Conservation (phyloP, 306 rosid species). For the Crotalaria pallida region DNA sequence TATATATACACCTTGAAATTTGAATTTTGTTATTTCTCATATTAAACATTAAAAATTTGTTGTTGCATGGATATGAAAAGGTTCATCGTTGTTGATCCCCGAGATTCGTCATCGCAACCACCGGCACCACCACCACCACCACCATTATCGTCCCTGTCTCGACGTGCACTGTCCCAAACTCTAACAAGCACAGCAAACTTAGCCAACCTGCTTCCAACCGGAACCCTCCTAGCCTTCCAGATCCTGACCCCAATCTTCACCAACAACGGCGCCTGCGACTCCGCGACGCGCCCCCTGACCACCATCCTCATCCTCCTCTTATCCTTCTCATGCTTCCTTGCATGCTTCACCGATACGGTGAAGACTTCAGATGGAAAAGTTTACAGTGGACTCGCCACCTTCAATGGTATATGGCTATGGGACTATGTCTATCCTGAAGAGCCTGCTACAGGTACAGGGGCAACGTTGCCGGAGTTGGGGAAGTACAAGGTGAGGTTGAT, state of each 20-base stretch:
- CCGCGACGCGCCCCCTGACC: constrained; percentile 45
- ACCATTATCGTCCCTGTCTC: constrained; percentile 3
- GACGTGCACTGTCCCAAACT: constrained; percentile 39
- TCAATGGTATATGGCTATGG: constrained; percentile 46
- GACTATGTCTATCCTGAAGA: constrained; percentile 42
- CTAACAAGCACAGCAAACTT: constrained; percentile 54
- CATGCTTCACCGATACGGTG: constrained; percentile 57
- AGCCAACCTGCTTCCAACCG: constrained; percentile 73
- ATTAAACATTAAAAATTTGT: too few species aligned
- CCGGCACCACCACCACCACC: not conserved
- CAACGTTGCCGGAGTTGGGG: constrained; percentile 42
- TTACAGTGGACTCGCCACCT: constrained; percentile 61
- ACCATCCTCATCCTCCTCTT: constrained; percentile 32
- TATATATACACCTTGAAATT: too few species aligned
- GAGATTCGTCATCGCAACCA: too few species aligned
- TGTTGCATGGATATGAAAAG: too few species aligned
- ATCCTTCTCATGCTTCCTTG: constrained; percentile 45
- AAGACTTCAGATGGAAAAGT: constrained; percentile 40
- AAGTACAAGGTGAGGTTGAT: constrained; percentile 32
- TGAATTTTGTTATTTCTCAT: too few species aligned
- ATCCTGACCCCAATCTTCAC: constrained; percentile 65
- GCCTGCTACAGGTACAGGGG: not conserved
- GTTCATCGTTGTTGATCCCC: too few species aligned
- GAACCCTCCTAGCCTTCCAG: constrained; percentile 65
- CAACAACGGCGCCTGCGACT: constrained; percentile 51